Conservation (phyloP, 306 rosid species). For the Sindora glabra region DNA sequence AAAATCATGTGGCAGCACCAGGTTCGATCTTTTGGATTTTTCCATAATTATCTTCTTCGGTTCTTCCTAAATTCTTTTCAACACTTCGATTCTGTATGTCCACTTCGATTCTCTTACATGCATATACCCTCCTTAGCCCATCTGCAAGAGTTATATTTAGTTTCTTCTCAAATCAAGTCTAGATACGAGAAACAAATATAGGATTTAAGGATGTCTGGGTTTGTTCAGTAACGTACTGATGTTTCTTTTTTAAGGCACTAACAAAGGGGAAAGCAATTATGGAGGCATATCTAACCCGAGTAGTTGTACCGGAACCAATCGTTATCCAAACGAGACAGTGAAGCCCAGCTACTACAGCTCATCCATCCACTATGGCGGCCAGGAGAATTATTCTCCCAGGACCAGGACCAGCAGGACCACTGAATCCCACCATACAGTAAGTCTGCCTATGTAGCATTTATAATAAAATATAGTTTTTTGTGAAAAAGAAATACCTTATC, state of each 20-base stretch:
- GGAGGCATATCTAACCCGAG: constrained; percentile 29
- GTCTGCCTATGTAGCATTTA: constrained; percentile 16
- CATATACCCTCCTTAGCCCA: too few species aligned
- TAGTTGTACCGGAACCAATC: constrained; percentile 21
- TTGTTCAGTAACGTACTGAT: constrained; percentile 11
- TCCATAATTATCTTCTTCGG: not conserved
- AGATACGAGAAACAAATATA: not conserved
- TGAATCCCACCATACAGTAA: constrained; percentile 47
- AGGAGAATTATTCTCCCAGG: constrained; percentile 67
- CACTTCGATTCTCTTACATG: too few species aligned
- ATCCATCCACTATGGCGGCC: constrained; percentile 85
- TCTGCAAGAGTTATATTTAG: not conserved
- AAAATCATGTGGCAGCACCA: constrained; percentile 5
- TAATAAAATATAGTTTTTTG: too few species aligned
- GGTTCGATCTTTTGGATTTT: constrained; percentile 19
- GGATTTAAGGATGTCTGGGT: not conserved
- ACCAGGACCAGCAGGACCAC: constrained; percentile 43
- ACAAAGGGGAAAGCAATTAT: constrained; percentile 34
- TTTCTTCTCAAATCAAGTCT: constrained; percentile 2
- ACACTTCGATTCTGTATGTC: too few species aligned
- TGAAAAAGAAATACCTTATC: too few species aligned
- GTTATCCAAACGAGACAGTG: constrained; percentile 40
- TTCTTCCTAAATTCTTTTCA: not conserved
- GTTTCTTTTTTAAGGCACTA: constrained; percentile 22
- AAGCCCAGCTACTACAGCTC: constrained; percentile 64